Evolutionary conservation across 2,329 filamentous ascomycete species (phyloP).

Genomic region (Verticillium albo-atrum): DNA sequence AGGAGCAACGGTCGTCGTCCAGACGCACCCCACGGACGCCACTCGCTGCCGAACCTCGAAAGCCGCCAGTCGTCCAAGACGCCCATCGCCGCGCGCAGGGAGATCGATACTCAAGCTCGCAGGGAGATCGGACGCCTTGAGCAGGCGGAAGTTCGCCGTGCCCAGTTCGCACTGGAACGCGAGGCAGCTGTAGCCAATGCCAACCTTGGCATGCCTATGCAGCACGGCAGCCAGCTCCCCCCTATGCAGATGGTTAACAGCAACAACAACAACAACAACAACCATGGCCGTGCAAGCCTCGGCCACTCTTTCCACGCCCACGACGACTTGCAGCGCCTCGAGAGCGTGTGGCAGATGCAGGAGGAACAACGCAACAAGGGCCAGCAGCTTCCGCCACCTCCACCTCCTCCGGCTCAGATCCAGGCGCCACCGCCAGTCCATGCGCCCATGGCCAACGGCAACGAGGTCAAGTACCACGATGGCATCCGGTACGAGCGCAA

Average conservation of each 20-base stretch:
- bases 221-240: constrained; percentile 7
- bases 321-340: constrained; percentile 41
- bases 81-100: constrained; percentile 32
- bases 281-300: constrained; percentile 21
- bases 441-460: constrained; percentile 23
- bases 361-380: constrained; percentile 39
- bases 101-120: constrained; percentile 43
- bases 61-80: constrained; percentile 27
- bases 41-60: constrained; percentile 25
- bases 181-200: constrained; percentile 22
- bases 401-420: not conserved
- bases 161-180: constrained; percentile 39
- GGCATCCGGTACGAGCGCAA: constrained; percentile 62
- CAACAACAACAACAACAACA: constrained; percentile 14
- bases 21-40: constrained; percentile 10
- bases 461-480: constrained; percentile 53
- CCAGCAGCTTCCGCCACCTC: not conserved
- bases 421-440: not conserved
- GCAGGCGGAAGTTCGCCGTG: constrained; percentile 44
- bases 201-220: not conserved
- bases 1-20: not conserved
- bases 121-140: constrained; percentile 50
- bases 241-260: constrained; percentile 8
- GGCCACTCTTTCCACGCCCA: constrained; percentile 36
- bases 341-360: constrained; percentile 52